Percentiles rank a stretch among this genome's conserved stretches.
These are phyloP conservation scores for Coffea humblotiana DNA, from an alignment of 305 asterid species.

Conservation along the genomic window DNA sequence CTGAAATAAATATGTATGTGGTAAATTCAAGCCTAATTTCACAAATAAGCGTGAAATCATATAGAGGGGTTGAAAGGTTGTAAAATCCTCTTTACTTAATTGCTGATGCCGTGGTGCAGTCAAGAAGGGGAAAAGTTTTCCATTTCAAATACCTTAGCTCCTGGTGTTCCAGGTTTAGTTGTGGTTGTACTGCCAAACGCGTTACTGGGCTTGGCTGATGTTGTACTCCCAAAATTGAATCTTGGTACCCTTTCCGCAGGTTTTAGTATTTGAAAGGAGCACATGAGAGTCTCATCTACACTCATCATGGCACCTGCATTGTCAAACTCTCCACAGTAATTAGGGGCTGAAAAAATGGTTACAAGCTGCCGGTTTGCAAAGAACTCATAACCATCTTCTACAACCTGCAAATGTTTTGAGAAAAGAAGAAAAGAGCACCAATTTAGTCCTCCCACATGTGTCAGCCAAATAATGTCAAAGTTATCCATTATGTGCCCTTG, in stretches of 20 bases:
- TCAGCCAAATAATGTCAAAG: neutral
- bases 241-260: constrained; percentile 36
- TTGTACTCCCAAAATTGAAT: constrained; percentile 30
- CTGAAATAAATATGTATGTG: neutral
- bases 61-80: neutral
- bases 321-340: constrained; percentile 41
- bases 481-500: neutral
- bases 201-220: constrained; percentile 26
- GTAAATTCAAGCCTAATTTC: neutral
- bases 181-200: constrained; percentile 16
- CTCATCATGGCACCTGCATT: constrained; percentile 46
- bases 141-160: constrained; percentile 22
- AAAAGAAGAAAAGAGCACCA: neutral
- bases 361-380: constrained; percentile 40
- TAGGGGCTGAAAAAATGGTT: constrained; percentile 42
- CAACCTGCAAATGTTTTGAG: constrained; percentile 28
- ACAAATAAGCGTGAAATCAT: neutral
- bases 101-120: neutral
- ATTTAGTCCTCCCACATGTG: neutral
- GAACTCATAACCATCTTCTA: constrained; percentile 45
- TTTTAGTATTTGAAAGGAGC: constrained; percentile 43
- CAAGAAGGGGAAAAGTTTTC: neutral
- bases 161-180: constrained; percentile 23
- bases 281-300: constrained; percentile 39
- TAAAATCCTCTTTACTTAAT: neutral